Conservation (phyloP, 805 yeast genomes). For the Lipomyces starkeyi region DNA sequence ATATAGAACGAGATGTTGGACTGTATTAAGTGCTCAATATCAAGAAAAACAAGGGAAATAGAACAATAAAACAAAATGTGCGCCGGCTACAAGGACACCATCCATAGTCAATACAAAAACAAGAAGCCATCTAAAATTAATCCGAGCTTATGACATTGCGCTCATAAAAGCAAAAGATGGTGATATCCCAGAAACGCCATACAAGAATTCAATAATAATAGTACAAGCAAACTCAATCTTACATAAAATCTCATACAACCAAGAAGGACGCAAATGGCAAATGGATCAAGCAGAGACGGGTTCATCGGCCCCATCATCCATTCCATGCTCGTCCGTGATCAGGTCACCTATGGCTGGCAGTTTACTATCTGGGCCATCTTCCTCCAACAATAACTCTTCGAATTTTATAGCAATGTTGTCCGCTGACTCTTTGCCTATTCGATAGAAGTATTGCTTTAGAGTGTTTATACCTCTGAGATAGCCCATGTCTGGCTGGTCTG, state of each 20-base stretch:
- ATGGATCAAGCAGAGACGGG: background rate
- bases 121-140: background rate
- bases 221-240: background rate
- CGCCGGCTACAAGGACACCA: conserved; percentile 11
- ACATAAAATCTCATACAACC: background rate
- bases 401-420: background rate
- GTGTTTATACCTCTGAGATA: conserved; percentile 81
- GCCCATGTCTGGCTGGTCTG: conserved; percentile 73
- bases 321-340: background rate
- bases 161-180: background rate
- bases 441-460: conserved; percentile 68
- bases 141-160: background rate
- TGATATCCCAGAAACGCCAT: conserved; percentile 7
- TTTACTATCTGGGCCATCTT: background rate
- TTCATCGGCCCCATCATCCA: background rate
- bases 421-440: conserved; percentile 57
- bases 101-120: background rate
- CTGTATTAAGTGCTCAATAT: background rate
- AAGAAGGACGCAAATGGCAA: background rate
- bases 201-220: background rate
- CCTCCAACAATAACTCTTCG: background rate
- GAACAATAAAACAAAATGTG: conserved; percentile 8
- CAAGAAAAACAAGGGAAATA: background rate
- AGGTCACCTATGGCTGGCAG: background rate
- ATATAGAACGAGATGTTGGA: background rate